A percentile compares a stretch with the other conserved stretches of the same genome.
phyloP scores from a whole-genome alignment of 768 basidiomycete species.

The Phylloporus sp. region DNA sequence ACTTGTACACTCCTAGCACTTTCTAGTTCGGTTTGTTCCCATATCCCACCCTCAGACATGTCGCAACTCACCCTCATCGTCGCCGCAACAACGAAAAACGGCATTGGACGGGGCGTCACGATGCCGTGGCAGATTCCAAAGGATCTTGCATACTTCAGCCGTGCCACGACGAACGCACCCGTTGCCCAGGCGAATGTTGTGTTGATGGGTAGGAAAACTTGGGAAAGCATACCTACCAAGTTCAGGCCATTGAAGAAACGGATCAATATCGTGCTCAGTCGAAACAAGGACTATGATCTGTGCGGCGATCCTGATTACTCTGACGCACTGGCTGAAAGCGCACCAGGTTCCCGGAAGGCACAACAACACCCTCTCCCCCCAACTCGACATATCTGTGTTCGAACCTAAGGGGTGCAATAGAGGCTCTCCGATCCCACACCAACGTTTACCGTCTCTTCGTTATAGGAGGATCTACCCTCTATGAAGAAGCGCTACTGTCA shows the following conservation, averaged over 20 bases:
- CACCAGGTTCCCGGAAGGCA: constrained; percentile 13
- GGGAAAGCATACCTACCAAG: constrained; percentile 91
- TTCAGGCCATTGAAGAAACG: constrained; percentile 78
- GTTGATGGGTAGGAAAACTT: constrained; percentile 95
- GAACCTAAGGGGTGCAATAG: constrained; percentile 18
- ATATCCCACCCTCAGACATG: constrained; percentile 35
- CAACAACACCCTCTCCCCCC: not conserved
- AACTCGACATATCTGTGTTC: constrained; percentile 31
- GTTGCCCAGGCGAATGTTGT: constrained; percentile 63
- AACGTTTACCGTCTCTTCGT: constrained; percentile 64
- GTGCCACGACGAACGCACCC: constrained; percentile 62
- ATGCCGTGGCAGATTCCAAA: constrained; percentile 88
- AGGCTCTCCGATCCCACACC: constrained; percentile 7
- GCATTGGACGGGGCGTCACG: constrained; percentile 72
- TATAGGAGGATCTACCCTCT: constrained; percentile 90
- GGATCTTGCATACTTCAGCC: constrained; percentile 93
- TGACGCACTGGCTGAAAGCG: constrained; percentile 4
- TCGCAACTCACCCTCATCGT: constrained; percentile 85
- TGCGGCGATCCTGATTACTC: constrained; percentile 34
- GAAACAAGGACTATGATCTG: constrained; percentile 57
- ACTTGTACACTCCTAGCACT: not conserved
- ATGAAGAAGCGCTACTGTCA: constrained; percentile 59
- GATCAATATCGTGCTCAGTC: constrained; percentile 74
- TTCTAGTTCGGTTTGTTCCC: no score
- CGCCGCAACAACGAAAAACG: constrained; percentile 82